These are phyloP conservation scores for Fusarium gaditjirri DNA, from an alignment of 2,329 filamentous ascomycete species.

Conservation along the genomic window DNA sequence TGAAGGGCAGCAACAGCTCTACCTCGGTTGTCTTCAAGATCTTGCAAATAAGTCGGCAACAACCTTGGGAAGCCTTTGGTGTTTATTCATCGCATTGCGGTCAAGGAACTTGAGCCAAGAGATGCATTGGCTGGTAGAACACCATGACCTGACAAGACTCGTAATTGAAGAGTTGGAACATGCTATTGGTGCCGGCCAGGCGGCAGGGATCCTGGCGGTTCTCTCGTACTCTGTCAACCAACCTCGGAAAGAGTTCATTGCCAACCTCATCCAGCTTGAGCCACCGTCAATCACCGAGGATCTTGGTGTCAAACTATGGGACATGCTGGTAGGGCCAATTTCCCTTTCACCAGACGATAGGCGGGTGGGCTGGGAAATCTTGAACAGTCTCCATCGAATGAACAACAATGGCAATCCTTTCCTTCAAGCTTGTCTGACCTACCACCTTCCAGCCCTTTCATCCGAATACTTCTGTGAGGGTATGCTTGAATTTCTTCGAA, in stretches of 20 bases:
- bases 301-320: conserved; percentile 75
- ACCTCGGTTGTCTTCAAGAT: conserved; percentile 73
- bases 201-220: conserved; percentile 54
- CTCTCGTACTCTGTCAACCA: conserved; percentile 60
- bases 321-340: conserved; percentile 73
- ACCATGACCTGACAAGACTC: conserved; percentile 70
- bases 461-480: conserved; percentile 69
- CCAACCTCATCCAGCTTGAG: conserved; percentile 68
- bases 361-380: conserved; percentile 74
- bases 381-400: conserved; percentile 61
- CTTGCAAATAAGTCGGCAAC: conserved; percentile 71
- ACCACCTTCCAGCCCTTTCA: conserved; percentile 67
- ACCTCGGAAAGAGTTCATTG: conserved; percentile 68
- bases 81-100: conserved; percentile 63
- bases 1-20: conserved; percentile 70
- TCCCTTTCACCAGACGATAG: conserved; percentile 70
- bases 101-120: conserved; percentile 58
- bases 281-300: conserved; percentile 70
- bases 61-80: conserved; percentile 78
- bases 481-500: conserved; percentile 71
- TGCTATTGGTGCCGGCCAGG: conserved; percentile 51
- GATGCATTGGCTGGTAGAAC: conserved; percentile 65
- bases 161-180: conserved; percentile 73
- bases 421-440: conserved; percentile 61
- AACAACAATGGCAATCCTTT: conserved; percentile 63